Conservation (phyloP, 345 rosid species). For the Camelina neglecta region DNA sequence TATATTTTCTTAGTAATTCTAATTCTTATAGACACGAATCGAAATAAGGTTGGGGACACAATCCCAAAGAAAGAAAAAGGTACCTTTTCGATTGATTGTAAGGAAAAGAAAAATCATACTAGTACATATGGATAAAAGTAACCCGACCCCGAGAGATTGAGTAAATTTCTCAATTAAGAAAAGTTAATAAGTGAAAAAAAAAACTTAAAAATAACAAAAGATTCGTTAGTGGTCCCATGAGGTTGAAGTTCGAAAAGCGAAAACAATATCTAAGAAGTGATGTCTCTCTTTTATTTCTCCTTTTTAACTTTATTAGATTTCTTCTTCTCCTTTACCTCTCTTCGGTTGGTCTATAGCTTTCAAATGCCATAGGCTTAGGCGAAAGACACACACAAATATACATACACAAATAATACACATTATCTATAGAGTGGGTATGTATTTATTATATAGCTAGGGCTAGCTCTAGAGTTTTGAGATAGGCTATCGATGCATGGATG, state of each 20-base stretch:
- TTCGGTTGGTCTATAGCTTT: slow-evolving; percentile 44
- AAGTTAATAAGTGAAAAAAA: neutral
- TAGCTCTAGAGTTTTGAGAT: slow-evolving; percentile 21
- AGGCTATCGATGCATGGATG: slow-evolving; percentile 33
- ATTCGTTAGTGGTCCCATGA: slow-evolving; percentile 40
- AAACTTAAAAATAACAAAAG: slow-evolving; percentile 21
- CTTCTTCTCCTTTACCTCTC: slow-evolving; percentile 36
- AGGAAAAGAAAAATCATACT: neutral
- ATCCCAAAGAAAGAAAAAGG: neutral
- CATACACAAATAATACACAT: slow-evolving; percentile 17
- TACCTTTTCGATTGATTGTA: slow-evolving; percentile 9
- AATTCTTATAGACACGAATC: neutral
- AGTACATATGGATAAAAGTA: slow-evolving; percentile 26
- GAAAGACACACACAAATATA: slow-evolving; percentile 22
- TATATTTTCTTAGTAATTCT: too few species aligned
- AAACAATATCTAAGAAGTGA: slow-evolving; percentile 33
- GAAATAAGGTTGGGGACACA: slow-evolving; percentile 3
- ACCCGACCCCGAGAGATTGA: slow-evolving; percentile 29
- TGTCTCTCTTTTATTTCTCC: slow-evolving; percentile 9
- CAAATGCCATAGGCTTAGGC: slow-evolving; percentile 22
- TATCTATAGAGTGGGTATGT: neutral
- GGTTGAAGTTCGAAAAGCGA: slow-evolving; percentile 35
- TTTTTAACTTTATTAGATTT: slow-evolving; percentile 29
- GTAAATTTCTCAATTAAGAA: slow-evolving; percentile 23
- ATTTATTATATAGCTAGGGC: slow-evolving; percentile 31